phyloP scores from a whole-genome alignment of 2,329 filamentous ascomycete species.

The Chalara sp. region DNA sequence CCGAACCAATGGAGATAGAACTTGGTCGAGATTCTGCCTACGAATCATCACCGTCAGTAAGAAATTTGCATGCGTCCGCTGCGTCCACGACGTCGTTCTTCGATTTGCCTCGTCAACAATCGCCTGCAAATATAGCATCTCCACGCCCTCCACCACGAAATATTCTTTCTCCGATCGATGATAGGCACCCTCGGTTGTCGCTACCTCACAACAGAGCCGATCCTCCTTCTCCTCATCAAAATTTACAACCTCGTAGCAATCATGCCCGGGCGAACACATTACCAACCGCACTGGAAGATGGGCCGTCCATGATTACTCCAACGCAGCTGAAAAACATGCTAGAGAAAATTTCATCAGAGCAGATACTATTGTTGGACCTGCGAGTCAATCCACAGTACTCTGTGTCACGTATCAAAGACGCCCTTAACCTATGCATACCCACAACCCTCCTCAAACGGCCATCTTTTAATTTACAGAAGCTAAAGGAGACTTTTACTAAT shows the following conservation, averaged over 20 bases:
- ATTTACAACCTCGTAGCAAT: slow-evolving; percentile 14
- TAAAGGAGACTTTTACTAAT: slow-evolving; percentile 78
- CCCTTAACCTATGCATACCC: slow-evolving; percentile 88
- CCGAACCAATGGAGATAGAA: slow-evolving; percentile 33
- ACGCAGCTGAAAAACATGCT: slow-evolving; percentile 51
- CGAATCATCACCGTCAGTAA: slow-evolving; percentile 43
- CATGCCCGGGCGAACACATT: slow-evolving; percentile 42
- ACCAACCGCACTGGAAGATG: slow-evolving; percentile 41
- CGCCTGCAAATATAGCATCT: slow-evolving; percentile 33
- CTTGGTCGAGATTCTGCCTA: slow-evolving; percentile 46
- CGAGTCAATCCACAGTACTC: slow-evolving; percentile 80
- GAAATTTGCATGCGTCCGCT: slow-evolving; percentile 27
- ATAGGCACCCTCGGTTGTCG: slow-evolving; percentile 48
- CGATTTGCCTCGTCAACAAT: slow-evolving; percentile 39
- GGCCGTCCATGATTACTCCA: slow-evolving; percentile 45
- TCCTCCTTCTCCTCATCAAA: slow-evolving; percentile 29
- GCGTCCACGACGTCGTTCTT: slow-evolving; percentile 26
- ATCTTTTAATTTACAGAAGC: slow-evolving; percentile 82
- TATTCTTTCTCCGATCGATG: slow-evolving; percentile 32
- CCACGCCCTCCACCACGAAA: slow-evolving; percentile 17
- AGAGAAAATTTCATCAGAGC: slow-evolving; percentile 29
- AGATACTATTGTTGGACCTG: slow-evolving; percentile 69
- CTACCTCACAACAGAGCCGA: slow-evolving; percentile 41
- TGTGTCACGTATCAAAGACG: slow-evolving; percentile 66
- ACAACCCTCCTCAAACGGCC: slow-evolving; percentile 87